Evolutionary conservation across 2,329 filamentous ascomycete species (phyloP).

Genomic region (Coleophoma eucalyptorum): DNA sequence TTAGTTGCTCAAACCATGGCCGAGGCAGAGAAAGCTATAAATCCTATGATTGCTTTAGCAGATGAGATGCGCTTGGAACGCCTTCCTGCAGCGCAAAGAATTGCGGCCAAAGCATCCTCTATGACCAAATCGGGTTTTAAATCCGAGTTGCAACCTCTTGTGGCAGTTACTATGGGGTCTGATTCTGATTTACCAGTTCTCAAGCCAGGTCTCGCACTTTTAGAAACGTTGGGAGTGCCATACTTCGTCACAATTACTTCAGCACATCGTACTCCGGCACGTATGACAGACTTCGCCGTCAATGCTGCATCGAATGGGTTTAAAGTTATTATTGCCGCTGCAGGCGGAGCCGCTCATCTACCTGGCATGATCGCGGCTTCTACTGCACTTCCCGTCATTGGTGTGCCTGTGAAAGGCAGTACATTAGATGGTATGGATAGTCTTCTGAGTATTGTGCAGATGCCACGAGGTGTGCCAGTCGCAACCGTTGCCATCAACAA

Average conservation of each 20-base stretch:
- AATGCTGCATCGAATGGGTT: slow-evolving; percentile 19
- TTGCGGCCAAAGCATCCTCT: background rate
- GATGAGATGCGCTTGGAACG: slow-evolving; percentile 56
- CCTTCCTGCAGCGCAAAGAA: slow-evolving; percentile 29
- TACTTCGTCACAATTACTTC: slow-evolving; percentile 74
- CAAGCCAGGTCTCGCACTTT: slow-evolving; percentile 54
- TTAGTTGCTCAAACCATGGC: slow-evolving; percentile 66
- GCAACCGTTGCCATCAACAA: slow-evolving; percentile 80
- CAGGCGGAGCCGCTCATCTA: slow-evolving; percentile 69
- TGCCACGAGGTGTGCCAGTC: slow-evolving; percentile 68
- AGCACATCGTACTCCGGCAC: slow-evolving; percentile 69
- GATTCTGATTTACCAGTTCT: slow-evolving; percentile 67
- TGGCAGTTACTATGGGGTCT: slow-evolving; percentile 83
- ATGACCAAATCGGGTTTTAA: slow-evolving; percentile 9
- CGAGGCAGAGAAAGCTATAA: slow-evolving; percentile 63
- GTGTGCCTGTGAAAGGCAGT: slow-evolving; percentile 72
- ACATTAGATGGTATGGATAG: slow-evolving; percentile 69
- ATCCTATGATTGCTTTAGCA: slow-evolving; percentile 64
- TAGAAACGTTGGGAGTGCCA: slow-evolving; percentile 61
- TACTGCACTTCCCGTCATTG: slow-evolving; percentile 71
- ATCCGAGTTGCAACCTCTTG: slow-evolving; percentile 43
- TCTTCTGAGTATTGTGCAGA: slow-evolving; percentile 69
- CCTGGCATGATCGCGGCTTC: slow-evolving; percentile 74
- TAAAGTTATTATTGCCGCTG: slow-evolving; percentile 46
- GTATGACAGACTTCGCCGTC: slow-evolving; percentile 63